Conservation (phyloP, 2,329 filamentous ascomycete species). For the Lasiodiplodia sp. region DNA sequence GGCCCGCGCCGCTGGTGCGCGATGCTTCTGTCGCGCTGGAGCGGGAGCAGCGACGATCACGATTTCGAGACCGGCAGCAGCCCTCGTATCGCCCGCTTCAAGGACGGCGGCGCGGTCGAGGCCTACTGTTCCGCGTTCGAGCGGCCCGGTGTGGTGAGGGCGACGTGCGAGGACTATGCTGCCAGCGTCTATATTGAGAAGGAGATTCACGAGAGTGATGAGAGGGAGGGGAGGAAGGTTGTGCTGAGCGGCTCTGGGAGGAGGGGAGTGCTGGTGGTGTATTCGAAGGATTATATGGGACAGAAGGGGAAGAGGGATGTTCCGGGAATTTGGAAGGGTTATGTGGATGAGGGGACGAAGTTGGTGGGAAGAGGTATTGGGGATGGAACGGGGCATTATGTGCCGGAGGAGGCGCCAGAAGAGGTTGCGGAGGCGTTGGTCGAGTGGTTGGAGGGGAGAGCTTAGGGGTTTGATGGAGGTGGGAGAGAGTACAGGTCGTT, state of each 20-base stretch:
- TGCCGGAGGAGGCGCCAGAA: conserved; percentile 58
- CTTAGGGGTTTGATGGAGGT: neutral
- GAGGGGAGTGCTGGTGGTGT: conserved; percentile 37
- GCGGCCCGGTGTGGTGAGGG: conserved; percentile 53
- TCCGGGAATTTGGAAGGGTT: conserved; percentile 58
- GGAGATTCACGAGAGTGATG: conserved; percentile 52
- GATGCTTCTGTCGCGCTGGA: conserved; percentile 48
- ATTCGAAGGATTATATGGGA: conserved; percentile 31
- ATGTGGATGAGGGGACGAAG: conserved; percentile 52
- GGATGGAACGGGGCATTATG: neutral
- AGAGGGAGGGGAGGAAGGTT: neutral
- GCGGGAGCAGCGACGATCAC: conserved; percentile 36
- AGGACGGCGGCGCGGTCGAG: conserved; percentile 40
- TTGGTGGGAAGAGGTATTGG: conserved; percentile 55
- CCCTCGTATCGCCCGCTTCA: no score
- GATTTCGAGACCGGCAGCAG: no score
- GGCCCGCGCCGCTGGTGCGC: conserved; percentile 46
- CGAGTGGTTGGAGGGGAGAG: conserved; percentile 28
- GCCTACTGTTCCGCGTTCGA: conserved; percentile 54
- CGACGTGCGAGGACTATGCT: conserved; percentile 64
- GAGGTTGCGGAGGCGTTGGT: conserved; percentile 42
- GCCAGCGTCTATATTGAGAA: conserved; percentile 57
- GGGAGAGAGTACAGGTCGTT: neutral
- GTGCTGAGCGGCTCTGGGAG: neutral
- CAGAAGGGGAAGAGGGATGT: conserved; percentile 59